Base-by-base conservation (phyloP, 129 eudicot genomes). In the Tagetes erecta region DNA sequence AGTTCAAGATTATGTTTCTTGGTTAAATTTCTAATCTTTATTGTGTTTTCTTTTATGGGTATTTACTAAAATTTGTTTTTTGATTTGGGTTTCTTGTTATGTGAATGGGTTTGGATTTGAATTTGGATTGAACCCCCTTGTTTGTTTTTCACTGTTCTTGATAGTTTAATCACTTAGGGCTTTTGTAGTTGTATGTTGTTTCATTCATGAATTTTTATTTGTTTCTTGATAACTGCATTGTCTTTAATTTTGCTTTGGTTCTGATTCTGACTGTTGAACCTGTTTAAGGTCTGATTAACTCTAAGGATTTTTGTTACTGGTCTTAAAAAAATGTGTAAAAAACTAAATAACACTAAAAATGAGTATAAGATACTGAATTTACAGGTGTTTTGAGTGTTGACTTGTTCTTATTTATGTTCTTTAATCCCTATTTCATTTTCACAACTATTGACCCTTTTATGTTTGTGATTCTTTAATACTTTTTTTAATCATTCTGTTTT, bases 391-490 rank as follows among this genome's bases (percentile, higher is more conserved):
- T 7, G 36, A 70, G 67, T 62, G 63, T 64, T 75, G 74, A 64
- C 80, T 36, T 50, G 57, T 71, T 75, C 63, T 80, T 60, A 41
- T n/a, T 40, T 58, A 37, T 59, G 74, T 67, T 50, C 10, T 42
- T 38, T 70, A 20, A 36, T 40, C 38, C 72, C 50, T 62, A 52
- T 79, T 38, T 81, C 62, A 3, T 58, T 75, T 75, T 75, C 78
- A 52, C 60, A 31, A 47, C 72, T 76, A 60, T 81, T 76, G 81
- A 81, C 78, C 53, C 59, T 45, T 42, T 36, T 52, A 41, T 64
- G 56, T 33, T 33, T 53, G 46, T 72, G 60, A 37, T 71, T 35
- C 14, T 35, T 60, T 35, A 3, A 9, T 34, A 34, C 8, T 41
- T 53, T 57, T 57, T 45, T 67, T 57, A 58, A 69, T 50, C 64